A percentile compares a stretch with the other conserved stretches of the same genome.
Evolutionary conservation across 2,329 filamentous ascomycete species (phyloP).

Genomic region (Chrysoporthe puriensis): DNA sequence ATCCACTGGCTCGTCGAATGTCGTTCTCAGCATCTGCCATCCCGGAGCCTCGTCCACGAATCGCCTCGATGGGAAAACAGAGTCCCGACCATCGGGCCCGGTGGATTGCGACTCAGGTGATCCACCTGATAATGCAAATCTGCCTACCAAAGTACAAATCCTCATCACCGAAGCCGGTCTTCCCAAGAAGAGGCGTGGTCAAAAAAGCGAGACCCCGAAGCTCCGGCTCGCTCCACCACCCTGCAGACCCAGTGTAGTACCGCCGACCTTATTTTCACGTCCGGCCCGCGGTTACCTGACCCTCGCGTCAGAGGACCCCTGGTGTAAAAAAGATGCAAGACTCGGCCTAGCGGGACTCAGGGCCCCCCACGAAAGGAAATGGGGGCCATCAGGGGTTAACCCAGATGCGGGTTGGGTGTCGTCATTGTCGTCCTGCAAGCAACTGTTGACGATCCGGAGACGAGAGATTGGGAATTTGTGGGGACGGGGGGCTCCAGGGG

Average conservation of each 20-base stretch:
- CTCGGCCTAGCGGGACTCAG: background rate
- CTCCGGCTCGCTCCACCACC: background rate
- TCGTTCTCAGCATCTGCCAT: no score
- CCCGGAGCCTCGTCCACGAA: no score
- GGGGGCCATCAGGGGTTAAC: constrained; percentile 5
- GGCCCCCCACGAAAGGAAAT: background rate
- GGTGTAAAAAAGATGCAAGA: background rate
- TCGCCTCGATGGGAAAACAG: no score
- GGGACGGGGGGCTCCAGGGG: background rate
- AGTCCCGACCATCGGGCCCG: background rate
- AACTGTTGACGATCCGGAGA: constrained; percentile 16
- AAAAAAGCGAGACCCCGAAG: constrained; percentile 15
- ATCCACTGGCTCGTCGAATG: background rate
- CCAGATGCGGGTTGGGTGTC: constrained; percentile 22
- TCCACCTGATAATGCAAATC: background rate
- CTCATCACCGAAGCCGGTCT: background rate
- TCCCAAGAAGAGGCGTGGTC: background rate
- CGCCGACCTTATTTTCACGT: background rate
- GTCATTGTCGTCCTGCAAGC: constrained; percentile 24
- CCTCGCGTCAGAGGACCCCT: background rate
- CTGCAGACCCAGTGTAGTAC: background rate
- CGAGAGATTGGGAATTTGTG: constrained; percentile 15
- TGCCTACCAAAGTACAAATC: background rate
- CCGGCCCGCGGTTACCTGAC: background rate
- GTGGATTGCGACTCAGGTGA: constrained; percentile 1